Evolutionary conservation across 805 yeast genomes (phyloP).

Genomic region (Metschnikowia kofuensis): DNA sequence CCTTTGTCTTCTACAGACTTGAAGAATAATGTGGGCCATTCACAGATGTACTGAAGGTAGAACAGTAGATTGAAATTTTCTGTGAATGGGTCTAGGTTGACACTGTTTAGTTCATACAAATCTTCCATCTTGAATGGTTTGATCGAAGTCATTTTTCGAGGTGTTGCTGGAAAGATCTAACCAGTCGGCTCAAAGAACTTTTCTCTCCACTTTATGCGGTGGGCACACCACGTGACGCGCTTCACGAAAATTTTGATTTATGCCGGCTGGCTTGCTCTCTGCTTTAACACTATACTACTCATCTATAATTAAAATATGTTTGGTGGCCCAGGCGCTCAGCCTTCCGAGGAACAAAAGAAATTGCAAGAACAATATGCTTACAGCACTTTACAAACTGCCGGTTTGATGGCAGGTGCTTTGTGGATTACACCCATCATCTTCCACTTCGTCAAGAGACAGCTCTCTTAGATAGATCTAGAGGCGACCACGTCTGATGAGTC

Average conservation of each 20-base stretch:
- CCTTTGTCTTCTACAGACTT: constrained; percentile 49
- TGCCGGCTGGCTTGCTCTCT: neutral
- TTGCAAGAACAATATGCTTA: constrained; percentile 61
- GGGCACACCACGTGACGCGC: constrained; percentile 9
- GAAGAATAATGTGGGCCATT: constrained; percentile 90
- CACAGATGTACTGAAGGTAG: constrained; percentile 75
- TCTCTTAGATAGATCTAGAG: constrained; percentile 20
- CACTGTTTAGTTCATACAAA: constrained; percentile 64
- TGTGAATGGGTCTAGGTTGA: constrained; percentile 85
- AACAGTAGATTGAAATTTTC: constrained; percentile 86
- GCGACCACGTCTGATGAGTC: neutral
- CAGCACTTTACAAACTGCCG: constrained; percentile 58
- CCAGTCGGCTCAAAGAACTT: too few species aligned
- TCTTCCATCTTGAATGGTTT: constrained; percentile 88
- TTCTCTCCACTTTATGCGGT: too few species aligned
- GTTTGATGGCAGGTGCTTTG: constrained; percentile 60
- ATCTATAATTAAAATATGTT: constrained; percentile 24
- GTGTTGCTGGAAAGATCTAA: neutral
- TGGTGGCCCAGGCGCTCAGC: constrained; percentile 49
- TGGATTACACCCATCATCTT: constrained; percentile 56
- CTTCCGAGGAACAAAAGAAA: constrained; percentile 64
- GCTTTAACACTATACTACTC: neutral
- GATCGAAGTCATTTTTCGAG: constrained; percentile 69
- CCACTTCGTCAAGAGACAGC: constrained; percentile 52
- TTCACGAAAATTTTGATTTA: constrained; percentile 4